These are phyloP conservation scores for Boletus edulis DNA, from an alignment of 768 basidiomycete species.

Conservation along the genomic window DNA sequence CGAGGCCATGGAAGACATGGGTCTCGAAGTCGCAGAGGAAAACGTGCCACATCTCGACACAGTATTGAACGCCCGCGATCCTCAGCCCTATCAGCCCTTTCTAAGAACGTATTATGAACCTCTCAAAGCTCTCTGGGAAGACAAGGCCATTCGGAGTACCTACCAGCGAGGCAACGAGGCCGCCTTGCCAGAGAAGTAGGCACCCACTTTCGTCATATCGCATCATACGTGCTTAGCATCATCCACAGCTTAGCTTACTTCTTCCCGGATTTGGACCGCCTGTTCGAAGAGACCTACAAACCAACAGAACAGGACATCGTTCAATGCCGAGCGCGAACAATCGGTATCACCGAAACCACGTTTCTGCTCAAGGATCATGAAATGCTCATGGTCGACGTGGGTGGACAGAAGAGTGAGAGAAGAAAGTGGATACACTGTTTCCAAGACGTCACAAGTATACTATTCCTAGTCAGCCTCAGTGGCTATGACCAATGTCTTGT, in stretches of 20 bases:
- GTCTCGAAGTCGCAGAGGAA: conserved; percentile 64
- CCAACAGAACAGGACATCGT: conserved; percentile 90
- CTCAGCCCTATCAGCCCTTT: conserved; percentile 80
- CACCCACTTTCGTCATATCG: background rate
- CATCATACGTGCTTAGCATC: background rate
- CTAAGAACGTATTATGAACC: conserved; percentile 65
- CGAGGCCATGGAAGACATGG: conserved; percentile 89
- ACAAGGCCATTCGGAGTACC: conserved; percentile 71
- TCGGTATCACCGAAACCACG: conserved; percentile 86
- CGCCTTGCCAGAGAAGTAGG: conserved; percentile 86
- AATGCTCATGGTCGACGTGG: conserved; percentile 92
- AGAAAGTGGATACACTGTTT: conserved; percentile 96
- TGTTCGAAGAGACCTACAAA: conserved; percentile 70
- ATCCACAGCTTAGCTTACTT: conserved; percentile 64
- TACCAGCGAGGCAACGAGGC: conserved; percentile 86
- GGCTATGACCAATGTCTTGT: conserved; percentile 95
- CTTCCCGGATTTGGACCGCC: conserved; percentile 72
- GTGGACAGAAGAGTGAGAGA: conserved; percentile 90
- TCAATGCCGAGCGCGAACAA: conserved; percentile 80
- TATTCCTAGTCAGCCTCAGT: conserved; percentile 88
- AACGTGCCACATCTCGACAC: conserved; percentile 58
- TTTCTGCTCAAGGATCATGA: conserved; percentile 78
- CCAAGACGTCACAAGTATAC: conserved; percentile 90
- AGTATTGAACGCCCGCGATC: conserved; percentile 65
- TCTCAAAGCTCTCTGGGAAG: conserved; percentile 72